phyloP scores from a whole-genome alignment of 2,329 filamentous ascomycete genomes.

The Diplocarpon mali region DNA sequence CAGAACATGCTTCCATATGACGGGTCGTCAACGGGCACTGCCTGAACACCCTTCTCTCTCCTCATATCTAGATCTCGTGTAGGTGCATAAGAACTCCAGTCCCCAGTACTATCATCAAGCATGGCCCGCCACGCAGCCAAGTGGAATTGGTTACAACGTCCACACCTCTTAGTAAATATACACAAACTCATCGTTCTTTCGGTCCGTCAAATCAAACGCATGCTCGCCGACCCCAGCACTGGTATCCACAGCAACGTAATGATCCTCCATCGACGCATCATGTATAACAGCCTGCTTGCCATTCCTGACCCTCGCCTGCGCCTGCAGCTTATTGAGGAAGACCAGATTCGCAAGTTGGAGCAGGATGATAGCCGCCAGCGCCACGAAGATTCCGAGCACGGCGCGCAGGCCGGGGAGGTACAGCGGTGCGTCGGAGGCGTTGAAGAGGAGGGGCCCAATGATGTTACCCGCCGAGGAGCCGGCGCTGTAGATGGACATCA shows the following conservation, averaged over 20 bases:
- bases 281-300: slow-evolving; percentile 49
- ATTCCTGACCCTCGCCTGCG: slow-evolving; percentile 40
- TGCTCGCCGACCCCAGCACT: slow-evolving; percentile 34
- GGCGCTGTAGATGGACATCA: slow-evolving; percentile 54
- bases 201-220: slow-evolving; percentile 51
- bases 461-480: slow-evolving; percentile 54
- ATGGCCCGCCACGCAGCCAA: not conserved
- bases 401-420: slow-evolving; percentile 47
- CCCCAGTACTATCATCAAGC: not conserved
- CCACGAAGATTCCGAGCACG: slow-evolving; percentile 43
- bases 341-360: slow-evolving; percentile 44
- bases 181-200: slow-evolving; percentile 57
- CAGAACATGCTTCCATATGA: no score
- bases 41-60: no score
- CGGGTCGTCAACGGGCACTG: no score
- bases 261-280: slow-evolving; percentile 49
- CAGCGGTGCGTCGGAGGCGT: slow-evolving; percentile 41
- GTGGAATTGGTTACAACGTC: not conserved
- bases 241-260: slow-evolving; percentile 32
- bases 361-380: slow-evolving; percentile 39
- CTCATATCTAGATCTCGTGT: no score
- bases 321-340: slow-evolving; percentile 46
- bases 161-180: slow-evolving; percentile 39
- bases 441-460: slow-evolving; percentile 54
- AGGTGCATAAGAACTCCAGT: not conserved